Percentiles rank a stretch among this genome's conserved stretches.
Conservation (phyloP, 371 early-diverging fungal genomes). For the Actinomortierella wolfii region DNA sequence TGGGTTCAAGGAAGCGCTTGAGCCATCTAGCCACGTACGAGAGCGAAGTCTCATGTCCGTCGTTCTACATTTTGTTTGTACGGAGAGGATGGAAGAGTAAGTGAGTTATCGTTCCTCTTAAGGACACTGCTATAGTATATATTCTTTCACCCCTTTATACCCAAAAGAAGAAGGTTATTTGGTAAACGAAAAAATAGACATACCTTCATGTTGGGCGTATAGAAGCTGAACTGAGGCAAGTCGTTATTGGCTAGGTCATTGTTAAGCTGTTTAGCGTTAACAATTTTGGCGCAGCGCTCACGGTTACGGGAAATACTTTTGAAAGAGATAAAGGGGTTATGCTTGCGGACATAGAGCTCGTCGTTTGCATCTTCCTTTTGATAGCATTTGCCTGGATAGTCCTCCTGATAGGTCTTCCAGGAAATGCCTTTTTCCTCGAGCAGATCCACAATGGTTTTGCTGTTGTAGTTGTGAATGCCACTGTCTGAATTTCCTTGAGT, state of each 20-base stretch:
- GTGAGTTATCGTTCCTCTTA: no score
- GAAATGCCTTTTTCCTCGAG: conserved; percentile 61
- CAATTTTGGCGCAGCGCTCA: conserved; percentile 57
- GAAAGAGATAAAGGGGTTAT: conserved; percentile 67
- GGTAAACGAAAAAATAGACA: no score
- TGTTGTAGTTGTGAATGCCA: conserved; percentile 43
- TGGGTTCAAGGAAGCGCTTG: conserved; percentile 55
- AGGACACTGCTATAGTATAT: conserved; percentile 54
- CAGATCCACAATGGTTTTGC: conserved; percentile 60
- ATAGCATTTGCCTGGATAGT: conserved; percentile 58
- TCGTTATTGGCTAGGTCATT: conserved; percentile 50
- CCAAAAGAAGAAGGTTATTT: not conserved
- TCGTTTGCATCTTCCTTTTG: conserved; percentile 32
- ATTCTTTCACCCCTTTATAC: conserved; percentile 53
- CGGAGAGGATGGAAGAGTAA: not conserved
- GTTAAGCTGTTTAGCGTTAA: conserved; percentile 51
- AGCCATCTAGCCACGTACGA: conserved; percentile 59
- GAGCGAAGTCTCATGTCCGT: conserved; percentile 61
- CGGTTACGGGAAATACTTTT: conserved; percentile 49
- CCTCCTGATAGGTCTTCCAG: conserved; percentile 73
- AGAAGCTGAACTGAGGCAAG: conserved; percentile 64
- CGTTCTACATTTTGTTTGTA: conserved; percentile 43
- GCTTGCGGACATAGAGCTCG: conserved; percentile 54
- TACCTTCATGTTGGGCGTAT: conserved; percentile 54
- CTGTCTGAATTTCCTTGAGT: conserved; percentile 51